Base-by-base conservation (phyloP, 345 rosid genomes). In the Populus euphratica region DNA sequence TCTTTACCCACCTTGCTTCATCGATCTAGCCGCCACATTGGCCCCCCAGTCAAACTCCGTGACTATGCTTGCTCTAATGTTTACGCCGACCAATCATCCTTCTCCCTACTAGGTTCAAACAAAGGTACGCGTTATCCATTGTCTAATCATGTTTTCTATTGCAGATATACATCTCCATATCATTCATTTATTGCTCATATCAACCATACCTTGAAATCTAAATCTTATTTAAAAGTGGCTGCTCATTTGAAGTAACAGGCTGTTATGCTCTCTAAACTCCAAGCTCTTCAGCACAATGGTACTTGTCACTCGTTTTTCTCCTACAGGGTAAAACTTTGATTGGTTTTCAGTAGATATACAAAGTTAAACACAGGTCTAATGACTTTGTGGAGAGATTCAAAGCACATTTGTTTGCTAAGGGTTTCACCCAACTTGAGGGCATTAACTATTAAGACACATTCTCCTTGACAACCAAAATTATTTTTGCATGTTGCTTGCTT, bases 201-300 rank as follows among this genome's bases (percentile, higher is more conserved):
- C 1, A 27, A 1, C 29, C 29, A 27, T 27, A 27, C 29, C 1
- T 0, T 1, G 1, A 0, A 27, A 27, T 1, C 29, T 27, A 27
- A 27, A 27, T 27, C 29, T 27, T 27, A 27, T 27, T 27, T 27
- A 27, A 27, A 27, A 27, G 29, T 0, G 1, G 29, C 29, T 27
- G 0, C 29, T 27, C 29, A 27, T 27, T 1, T 1, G 0, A 0
- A 41, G 1, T 69, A 33, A 10, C n/a, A 69, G 2, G 23, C 4
- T 0, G 2, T 5, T 0, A 35, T n/a, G 17, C 21, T 1, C 2
- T 9, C 1, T 2, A 21, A n/a, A 14, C 0, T 69, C 0, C 3
- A n/a, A 38, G 72, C 72, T 2, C 72, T 69, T 2, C 5, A 69
- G 3, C 16, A 41, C 0, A 41, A 69, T 18, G 27, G 50, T 0